Percentiles rank a stretch among this genome's conserved stretches.
phyloP scores from a whole-genome alignment of 805 yeast genomes.

The Nakazawaea laoshanensis region DNA sequence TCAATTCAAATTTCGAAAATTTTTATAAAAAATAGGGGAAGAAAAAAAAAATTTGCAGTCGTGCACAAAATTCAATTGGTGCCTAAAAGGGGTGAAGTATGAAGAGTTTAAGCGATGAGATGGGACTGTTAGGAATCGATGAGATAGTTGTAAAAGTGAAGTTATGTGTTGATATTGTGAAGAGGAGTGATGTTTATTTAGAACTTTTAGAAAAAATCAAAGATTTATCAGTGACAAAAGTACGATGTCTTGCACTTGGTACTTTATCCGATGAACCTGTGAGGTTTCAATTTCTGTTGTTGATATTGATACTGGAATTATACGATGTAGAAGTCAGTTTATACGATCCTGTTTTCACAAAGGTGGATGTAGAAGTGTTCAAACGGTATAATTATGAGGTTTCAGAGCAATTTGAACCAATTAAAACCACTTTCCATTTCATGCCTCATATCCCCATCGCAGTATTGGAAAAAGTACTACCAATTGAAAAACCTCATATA shows the following conservation, averaged over 20 bases:
- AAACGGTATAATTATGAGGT: conserved; percentile 7
- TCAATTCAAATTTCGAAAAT: neutral
- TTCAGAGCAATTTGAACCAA: conserved; percentile 6
- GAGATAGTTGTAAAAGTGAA: neutral
- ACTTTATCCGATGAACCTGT: conserved; percentile 15
- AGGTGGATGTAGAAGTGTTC: conserved; percentile 16
- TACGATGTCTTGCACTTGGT: conserved; percentile 23
- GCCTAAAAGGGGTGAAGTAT: neutral
- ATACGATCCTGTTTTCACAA: conserved; percentile 24
- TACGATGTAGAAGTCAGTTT: conserved; percentile 13
- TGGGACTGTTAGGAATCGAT: neutral
- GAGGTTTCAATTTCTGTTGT: conserved; percentile 21
- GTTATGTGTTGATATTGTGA: neutral
- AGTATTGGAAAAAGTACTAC: conserved; percentile 18
- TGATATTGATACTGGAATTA: no score
- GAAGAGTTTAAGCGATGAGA: neutral
- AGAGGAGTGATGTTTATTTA: no score
- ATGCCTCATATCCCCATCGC: conserved; percentile 26
- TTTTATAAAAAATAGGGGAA: no score
- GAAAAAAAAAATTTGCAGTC: no score
- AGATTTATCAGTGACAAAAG: neutral
- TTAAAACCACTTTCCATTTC: conserved; percentile 14
- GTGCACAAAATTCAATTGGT: no score
- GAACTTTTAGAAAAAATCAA: neutral
- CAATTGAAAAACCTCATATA: conserved; percentile 14